Evolutionary conservation across 2,329 filamentous ascomycete genomes (phyloP), one percentile per base, ranked within the genome.

Genomic region (Fusarium heterosporum): DNA sequence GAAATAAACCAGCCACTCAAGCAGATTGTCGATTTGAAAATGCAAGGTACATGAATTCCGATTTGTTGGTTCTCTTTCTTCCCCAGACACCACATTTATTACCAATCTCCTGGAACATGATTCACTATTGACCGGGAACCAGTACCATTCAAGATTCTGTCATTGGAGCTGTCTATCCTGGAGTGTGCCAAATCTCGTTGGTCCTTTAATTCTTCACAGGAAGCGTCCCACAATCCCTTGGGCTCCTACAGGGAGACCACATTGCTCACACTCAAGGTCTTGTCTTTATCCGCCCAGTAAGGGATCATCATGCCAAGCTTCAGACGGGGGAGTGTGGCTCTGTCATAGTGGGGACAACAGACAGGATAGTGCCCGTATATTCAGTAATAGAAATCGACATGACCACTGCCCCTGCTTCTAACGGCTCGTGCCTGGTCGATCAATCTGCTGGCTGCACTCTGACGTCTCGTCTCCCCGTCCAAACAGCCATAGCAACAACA

Each of bases 1-100:
- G 51, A 55, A 65, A 65, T 65, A 61, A 66, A 61, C 34, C 64
- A 54, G 46, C 41, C 30, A 50, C 43, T 34, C 22, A 49, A 41
- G 61, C 39, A 54, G 29, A 41, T 39, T 14, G 36, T 64, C 41
- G n/a, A 47, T 55, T 28, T 36, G 39, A 54, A 65, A 68, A 51
- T 32, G 10, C 30, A 46, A 42, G 41, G 7, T 34, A 42, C 50
- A 50, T 30, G 25, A 40, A 17, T 50, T 32, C 28, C 28, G 43
- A 47, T 25, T 16, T 14, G 29, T 45, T 55, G 34, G 46, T 32
- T 41, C 28, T 22, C 22, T 55, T 34, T 55, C 40, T 52, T 61
- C 28, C 34, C 34, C 34, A 36, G 16, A 36, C 34, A 36, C 34
- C 38, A 42, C 36, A 45, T 55, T 39, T 54, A 61, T 45, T 52